Evolutionary conservation across 2,329 filamentous ascomycete species (phyloP), one percentile per base, ranked within the genome.

Genomic region (Colletotrichum lindemuthianum): DNA sequence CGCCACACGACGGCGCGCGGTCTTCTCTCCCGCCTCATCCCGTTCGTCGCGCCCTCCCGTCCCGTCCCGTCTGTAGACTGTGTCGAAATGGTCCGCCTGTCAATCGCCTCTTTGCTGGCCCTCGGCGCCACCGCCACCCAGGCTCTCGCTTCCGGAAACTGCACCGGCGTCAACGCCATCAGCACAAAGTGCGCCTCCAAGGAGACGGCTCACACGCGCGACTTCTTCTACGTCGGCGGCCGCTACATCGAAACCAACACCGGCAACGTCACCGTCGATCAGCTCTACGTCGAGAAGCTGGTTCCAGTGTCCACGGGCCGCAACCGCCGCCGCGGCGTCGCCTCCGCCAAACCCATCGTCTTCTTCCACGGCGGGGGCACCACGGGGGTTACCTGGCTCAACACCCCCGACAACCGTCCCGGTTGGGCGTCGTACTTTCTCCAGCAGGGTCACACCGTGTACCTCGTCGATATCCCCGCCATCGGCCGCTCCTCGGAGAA

Each of bases 201-300:
- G 8, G 65, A 72, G 43, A 52, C 63, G 9, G 60, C 71, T 9
- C 59, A 68, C 8, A 69, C 70, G 40, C 72, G 73, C 41, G 68
- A 67, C 50, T 73, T 69, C 66, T 78, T 79, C 69, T 79, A 77
- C 61, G 70, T 75, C 3, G 78, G 77, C 32, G 78, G 77, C 4
- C 59, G 69, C 7, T 80, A 79, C 63, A 72, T 70, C 33, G 41
- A 70, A 24, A 69, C 74, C 45, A 68, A 66, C 3, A 59, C 68
- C 0, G 74, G 73, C 2, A 73, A 78, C 60, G 68, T 73, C 24
- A 69, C 72, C 10, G 71, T 71, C 36, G 77, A 78, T 54, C 84
- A 86, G 73, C 83, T 86, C 75, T 86, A 86, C 66, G 82, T 86
- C 33, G 84, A 86, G 73, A 76, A 76, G 57, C 75, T 85, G 11